Conservation (phyloP, 495 filamentous ascomycete genomes). For the Hypoxylon fragiforme region DNA sequence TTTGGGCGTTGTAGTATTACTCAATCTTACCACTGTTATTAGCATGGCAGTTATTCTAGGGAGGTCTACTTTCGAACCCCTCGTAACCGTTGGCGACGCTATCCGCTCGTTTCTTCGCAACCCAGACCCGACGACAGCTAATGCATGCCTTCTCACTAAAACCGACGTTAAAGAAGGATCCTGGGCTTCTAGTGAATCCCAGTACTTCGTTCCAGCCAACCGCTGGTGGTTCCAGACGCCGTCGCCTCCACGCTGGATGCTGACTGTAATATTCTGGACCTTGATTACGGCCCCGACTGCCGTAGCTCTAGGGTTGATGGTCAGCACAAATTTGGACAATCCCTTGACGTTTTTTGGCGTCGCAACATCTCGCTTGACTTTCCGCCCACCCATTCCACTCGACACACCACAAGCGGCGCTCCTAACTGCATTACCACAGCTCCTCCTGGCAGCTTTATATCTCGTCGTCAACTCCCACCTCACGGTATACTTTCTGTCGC, state of each 20-base stretch:
- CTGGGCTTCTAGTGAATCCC: slow-evolving; percentile 43
- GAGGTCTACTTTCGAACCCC: slow-evolving; percentile 41
- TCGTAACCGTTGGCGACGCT: slow-evolving; percentile 51
- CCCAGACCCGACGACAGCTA: slow-evolving; percentile 38
- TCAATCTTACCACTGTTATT: slow-evolving; percentile 46
- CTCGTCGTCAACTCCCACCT: slow-evolving; percentile 44
- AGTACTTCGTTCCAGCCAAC: slow-evolving; percentile 43
- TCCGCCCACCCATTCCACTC: slow-evolving; percentile 22
- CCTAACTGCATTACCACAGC: slow-evolving; percentile 43
- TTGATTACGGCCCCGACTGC: slow-evolving; percentile 34
- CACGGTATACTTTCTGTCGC: slow-evolving; percentile 46
- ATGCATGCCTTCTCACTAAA: slow-evolving; percentile 46
- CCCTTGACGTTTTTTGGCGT: slow-evolving; percentile 39
- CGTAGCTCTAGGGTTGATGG: slow-evolving; percentile 35
- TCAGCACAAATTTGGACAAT: slow-evolving; percentile 23
- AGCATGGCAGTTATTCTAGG: slow-evolving; percentile 38
- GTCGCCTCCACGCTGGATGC: slow-evolving; percentile 42
- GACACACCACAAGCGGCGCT: slow-evolving; percentile 34
- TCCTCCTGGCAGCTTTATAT: slow-evolving; percentile 47
- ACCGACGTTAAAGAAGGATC: slow-evolving; percentile 42
- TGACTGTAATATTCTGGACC: slow-evolving; percentile 37
- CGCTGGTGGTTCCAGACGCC: slow-evolving; percentile 49
- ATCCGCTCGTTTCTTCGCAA: slow-evolving; percentile 50
- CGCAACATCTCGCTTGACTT: slow-evolving; percentile 30
- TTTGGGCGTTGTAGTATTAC: slow-evolving; percentile 43